phyloP scores from a whole-genome alignment of 306 rosid genomes.

The Cucumis hystrix region DNA sequence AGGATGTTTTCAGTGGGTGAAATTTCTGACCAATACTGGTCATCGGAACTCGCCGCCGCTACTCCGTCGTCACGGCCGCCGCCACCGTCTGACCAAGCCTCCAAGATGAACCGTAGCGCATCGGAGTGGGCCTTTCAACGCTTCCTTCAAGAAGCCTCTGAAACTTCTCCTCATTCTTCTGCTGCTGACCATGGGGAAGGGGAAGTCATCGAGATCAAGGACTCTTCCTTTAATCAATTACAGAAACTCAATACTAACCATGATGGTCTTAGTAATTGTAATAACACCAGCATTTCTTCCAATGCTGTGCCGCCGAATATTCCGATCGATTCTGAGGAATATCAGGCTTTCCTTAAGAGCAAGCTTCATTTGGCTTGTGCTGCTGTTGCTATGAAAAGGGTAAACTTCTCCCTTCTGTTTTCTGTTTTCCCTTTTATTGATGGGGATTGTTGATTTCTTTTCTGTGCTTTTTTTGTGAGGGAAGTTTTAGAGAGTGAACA shows the following conservation, averaged over 20 bases:
- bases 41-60: conserved; percentile 13
- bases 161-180: conserved; percentile 26
- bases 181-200: conserved; percentile 12
- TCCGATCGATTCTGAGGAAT: conserved; percentile 44
- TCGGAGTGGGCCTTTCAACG: conserved; percentile 92
- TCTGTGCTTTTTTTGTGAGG: background rate
- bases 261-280: background rate
- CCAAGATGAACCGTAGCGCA: conserved; percentile 57
- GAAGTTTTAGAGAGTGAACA: background rate
- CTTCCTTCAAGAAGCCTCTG: conserved; percentile 43
- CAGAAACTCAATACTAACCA: background rate
- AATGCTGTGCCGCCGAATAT: conserved; percentile 7
- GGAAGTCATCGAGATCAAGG: conserved; percentile 24
- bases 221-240: background rate
- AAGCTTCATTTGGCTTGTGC: conserved; percentile 91
- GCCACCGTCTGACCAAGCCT: background rate
- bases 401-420: conserved; percentile 3
- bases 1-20: conserved; percentile 69
- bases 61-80: background rate
- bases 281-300: background rate
- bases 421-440: background rate
- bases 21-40: conserved; percentile 55
- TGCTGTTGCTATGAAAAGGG: conserved; percentile 69
- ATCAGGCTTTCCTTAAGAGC: conserved; percentile 65
- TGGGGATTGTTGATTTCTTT: background rate